Evolutionary conservation across 2,329 filamentous ascomycete genomes (phyloP), one percentile per base, ranked within the genome.

Genomic region (Fusarium udum): DNA sequence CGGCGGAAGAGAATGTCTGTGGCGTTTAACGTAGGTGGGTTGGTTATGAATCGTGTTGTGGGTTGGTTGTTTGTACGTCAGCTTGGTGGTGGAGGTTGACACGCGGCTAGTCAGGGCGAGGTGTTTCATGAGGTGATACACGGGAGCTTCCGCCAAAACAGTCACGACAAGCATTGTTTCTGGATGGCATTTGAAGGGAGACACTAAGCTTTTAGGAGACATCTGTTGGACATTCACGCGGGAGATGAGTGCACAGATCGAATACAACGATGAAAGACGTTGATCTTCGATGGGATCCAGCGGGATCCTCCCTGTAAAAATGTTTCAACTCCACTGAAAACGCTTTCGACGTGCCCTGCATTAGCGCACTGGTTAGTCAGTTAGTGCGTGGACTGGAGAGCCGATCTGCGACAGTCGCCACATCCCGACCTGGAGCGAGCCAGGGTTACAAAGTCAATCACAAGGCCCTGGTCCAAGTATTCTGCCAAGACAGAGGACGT

Each of bases 21-120:
- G 67, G 66, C 66, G 66, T 53, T 40, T 32, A 48, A 36, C 28
- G n/a, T 58, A 36, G 53, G 67, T 59, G 67, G 67, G 49, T 28
- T 64, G 26, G 32, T 20, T 59, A 65, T 49, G 66, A 69, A 52
- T 70, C 67, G 67, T 69, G 46, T 70, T 69, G 67, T 69, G 67
- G 67, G 67, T 45, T 63, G 49, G 53, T 39, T 45, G 34, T 55
- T 55, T 26, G 39, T 69, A 64, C 66, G 66, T 69, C 67, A 65
- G 51, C 52, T 69, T 69, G 34, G 43, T 49, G 42, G 31, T 36
- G 59, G 65, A 69, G 67, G 66, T 70, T 65, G 66, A 69, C 67
- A 69, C 67, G 67, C 67, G 67, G 67, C 67, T 42, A 49, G 42
- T 60, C 34, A 59, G 42, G 26, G 24, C 34, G 18, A 24, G 11